These are phyloP conservation scores for Polychaeton citri DNA, from an alignment of 2,329 filamentous ascomycete genomes.

Conservation along the genomic window DNA sequence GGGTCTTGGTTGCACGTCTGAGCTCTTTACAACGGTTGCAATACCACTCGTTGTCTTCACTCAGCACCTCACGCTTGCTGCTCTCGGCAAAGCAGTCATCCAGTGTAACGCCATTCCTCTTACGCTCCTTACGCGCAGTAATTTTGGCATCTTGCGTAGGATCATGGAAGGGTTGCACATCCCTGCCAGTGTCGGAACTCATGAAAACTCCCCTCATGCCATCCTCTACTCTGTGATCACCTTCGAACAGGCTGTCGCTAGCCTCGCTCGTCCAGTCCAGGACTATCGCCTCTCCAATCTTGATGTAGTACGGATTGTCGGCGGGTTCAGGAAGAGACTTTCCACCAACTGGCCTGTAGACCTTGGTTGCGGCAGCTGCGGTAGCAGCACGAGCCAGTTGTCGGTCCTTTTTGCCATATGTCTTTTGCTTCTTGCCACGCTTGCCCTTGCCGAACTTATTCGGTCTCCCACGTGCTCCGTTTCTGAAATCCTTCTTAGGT, in stretches of 20 bases:
- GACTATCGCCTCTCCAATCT: slow-evolving; percentile 71
- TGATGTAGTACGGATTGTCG: slow-evolving; percentile 36
- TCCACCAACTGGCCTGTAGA: background rate
- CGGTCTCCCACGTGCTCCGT: slow-evolving; percentile 8
- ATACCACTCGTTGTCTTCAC: slow-evolving; percentile 94
- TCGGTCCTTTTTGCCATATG: slow-evolving; percentile 12
- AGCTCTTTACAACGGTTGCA: slow-evolving; percentile 93
- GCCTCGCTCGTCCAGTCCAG: slow-evolving; percentile 70
- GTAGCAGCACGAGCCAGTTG: background rate
- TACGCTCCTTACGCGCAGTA: slow-evolving; percentile 49
- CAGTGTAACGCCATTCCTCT: slow-evolving; percentile 64
- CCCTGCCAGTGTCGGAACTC: slow-evolving; percentile 41
- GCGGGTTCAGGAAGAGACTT: slow-evolving; percentile 2
- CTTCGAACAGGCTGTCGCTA: slow-evolving; percentile 56
- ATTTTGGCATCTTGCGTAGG: slow-evolving; percentile 51
- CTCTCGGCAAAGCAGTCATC: slow-evolving; percentile 92
- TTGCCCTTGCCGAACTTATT: slow-evolving; percentile 6
- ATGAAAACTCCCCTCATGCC: slow-evolving; percentile 43
- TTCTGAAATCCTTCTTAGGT: slow-evolving; percentile 2
- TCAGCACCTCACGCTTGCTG: slow-evolving; percentile 82
- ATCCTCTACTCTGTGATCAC: slow-evolving; percentile 27
- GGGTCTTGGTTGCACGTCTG: slow-evolving; percentile 83
- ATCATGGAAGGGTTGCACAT: slow-evolving; percentile 41
- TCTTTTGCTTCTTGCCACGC: slow-evolving; percentile 10
- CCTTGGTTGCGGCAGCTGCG: background rate